A percentile compares a stretch with the other conserved stretches of the same genome.
phyloP scores from a whole-genome alignment of 164 flowering plant species.

The Vitis rotundifolia region DNA sequence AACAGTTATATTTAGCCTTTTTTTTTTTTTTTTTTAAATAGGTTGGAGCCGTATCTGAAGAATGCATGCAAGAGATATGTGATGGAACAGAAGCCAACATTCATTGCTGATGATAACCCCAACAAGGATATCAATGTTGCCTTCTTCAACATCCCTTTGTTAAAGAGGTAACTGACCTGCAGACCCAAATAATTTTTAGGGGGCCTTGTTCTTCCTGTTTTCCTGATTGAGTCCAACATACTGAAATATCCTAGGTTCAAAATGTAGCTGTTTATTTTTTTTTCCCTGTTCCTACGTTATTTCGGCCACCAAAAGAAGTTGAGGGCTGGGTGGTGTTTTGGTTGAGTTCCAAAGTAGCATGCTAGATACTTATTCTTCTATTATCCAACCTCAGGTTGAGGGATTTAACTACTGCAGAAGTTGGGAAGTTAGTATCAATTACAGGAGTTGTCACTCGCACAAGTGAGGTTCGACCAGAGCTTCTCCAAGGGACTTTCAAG shows the following conservation, averaged over 20 bases:
- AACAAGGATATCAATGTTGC: slow-evolving; percentile 88
- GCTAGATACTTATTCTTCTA: too few species aligned
- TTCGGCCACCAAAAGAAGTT: neutral
- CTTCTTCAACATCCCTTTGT: slow-evolving; percentile 78
- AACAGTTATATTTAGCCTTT: neutral
- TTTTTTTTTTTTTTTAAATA: slow-evolving; percentile 9
- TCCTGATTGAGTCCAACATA: neutral
- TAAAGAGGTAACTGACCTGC: slow-evolving; percentile 50
- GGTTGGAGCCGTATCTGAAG: slow-evolving; percentile 85
- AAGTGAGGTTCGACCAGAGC: slow-evolving; percentile 98
- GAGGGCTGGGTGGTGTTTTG: neutral
- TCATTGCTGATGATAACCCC: slow-evolving; percentile 78
- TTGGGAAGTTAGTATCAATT: slow-evolving; percentile 87
- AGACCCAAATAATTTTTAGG: too few species aligned
- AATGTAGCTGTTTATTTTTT: too few species aligned
- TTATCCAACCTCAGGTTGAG: slow-evolving; percentile 55
- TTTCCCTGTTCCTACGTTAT: too few species aligned
- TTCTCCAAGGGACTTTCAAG: slow-evolving; percentile 88
- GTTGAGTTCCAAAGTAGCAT: neutral
- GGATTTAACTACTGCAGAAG: slow-evolving; percentile 74
- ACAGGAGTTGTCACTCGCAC: slow-evolving; percentile 94
- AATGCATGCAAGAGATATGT: slow-evolving; percentile 93
- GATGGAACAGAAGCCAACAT: slow-evolving; percentile 73
- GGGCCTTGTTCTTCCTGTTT: neutral
- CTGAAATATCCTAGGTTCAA: too few species aligned